These are phyloP conservation scores for Funneliformis geosporum DNA, from an alignment of 192 early-diverging fungal genomes.

Conservation along the genomic window DNA sequence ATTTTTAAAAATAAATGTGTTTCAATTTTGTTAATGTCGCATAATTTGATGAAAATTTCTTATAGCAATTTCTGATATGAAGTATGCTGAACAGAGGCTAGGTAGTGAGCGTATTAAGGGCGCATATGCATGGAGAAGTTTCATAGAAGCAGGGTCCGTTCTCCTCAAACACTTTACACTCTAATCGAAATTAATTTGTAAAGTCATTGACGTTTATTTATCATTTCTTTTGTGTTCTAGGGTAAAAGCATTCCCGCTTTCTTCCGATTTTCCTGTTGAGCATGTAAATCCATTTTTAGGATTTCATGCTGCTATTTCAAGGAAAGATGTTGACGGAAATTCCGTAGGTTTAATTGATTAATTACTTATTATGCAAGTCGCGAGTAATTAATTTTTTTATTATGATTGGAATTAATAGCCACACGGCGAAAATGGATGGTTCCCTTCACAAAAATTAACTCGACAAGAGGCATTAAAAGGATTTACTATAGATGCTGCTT, in stretches of 20 bases:
- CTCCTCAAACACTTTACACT: not conserved
- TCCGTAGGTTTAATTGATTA: constrained; percentile 37
- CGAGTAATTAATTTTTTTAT: not conserved
- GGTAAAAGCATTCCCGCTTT: constrained; percentile 43
- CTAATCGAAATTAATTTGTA: not conserved
- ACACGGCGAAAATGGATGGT: constrained; percentile 51
- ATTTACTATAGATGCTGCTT: constrained; percentile 59
- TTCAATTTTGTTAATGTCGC: not conserved
- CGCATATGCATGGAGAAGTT: constrained; percentile 53
- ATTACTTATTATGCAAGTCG: not conserved
- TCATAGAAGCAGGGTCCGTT: constrained; percentile 45
- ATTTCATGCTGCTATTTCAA: constrained; percentile 58
- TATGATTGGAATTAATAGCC: constrained; percentile 32
- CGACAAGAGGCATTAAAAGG: constrained; percentile 50
- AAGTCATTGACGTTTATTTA: not conserved
- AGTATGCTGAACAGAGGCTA: constrained; percentile 50
- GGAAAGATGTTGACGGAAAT: constrained; percentile 43
- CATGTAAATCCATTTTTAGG: constrained; percentile 52
- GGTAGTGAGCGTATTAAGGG: constrained; percentile 45
- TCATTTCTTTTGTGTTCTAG: constrained; percentile 13
- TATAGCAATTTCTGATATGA: constrained; percentile 56
- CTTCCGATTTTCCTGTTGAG: constrained; percentile 62
- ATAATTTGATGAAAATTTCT: not conserved
- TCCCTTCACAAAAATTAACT: constrained; percentile 42
- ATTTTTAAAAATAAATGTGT: not conserved